Conservation (phyloP, 2,329 filamentous ascomycete species). For the Scytalidium sp. region DNA sequence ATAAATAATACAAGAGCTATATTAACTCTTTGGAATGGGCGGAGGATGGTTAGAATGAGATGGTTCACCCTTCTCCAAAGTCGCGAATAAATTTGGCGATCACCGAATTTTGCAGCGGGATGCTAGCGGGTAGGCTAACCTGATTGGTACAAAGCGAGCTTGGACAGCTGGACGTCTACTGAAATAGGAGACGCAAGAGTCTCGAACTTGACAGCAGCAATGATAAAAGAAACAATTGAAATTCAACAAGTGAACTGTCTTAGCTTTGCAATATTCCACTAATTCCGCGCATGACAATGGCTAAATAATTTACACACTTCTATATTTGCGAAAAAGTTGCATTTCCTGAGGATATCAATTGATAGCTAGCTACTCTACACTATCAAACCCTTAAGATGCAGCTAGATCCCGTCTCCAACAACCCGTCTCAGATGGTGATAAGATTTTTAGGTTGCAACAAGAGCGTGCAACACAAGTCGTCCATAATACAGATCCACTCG, state of each 20-base stretch:
- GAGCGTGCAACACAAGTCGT: neutral
- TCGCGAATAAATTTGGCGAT: neutral
- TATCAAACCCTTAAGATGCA: neutral
- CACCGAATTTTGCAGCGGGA: neutral
- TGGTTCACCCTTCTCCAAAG: neutral
- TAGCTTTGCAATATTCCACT: no score
- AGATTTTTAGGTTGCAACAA: neutral
- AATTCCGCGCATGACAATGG: neutral
- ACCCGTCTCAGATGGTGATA: neutral
- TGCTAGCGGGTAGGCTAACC: neutral
- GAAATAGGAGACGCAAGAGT: no score
- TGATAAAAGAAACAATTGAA: no score
- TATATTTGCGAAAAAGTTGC: neutral
- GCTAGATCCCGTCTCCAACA: neutral
- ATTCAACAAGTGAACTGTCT: no score
- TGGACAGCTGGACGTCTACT: neutral
- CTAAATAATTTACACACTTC: constrained; percentile 7
- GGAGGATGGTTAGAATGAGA: neutral
- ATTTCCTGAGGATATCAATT: neutral
- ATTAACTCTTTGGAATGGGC: neutral
- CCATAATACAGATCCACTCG: neutral
- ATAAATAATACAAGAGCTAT: neutral
- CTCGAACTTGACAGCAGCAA: no score
- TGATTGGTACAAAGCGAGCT: neutral
- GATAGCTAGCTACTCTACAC: neutral